Base-by-base conservation (phyloP, 2,329 filamentous ascomycete genomes). In the Aspergillus terreus region DNA sequence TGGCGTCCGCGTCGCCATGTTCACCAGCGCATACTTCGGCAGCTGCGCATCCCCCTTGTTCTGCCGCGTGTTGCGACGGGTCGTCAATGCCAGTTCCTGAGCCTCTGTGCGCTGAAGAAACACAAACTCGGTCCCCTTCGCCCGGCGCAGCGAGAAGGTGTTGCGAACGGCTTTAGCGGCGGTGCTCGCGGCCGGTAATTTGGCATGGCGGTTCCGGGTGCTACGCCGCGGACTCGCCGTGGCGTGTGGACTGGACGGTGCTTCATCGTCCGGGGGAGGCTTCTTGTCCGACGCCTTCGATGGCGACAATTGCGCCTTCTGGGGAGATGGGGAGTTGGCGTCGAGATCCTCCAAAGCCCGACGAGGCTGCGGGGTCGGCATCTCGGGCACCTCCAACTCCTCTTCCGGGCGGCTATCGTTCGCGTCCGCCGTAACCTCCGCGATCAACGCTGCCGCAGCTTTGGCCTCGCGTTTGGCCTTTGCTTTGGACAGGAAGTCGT, bases 61-160 rank as follows among this genome's bases (percentile, higher is more conserved):
- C 27, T 64, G 59, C 46, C 67, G 66, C 10, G 74, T 77, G 53
- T 77, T 76, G 21, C 68, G 65, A 47, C 71, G 67, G 5, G 74
- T 76, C 11, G 63, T 50, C 38, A 76, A 61, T 0, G 74, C 70
- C 25, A 75, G 52, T 38, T 75, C 67, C 55, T 75, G 73, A 5
- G 65, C 63, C 45, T 76, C 72, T 2, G 72, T 71, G 10, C 66
- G 64, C 44, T 74, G 66, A 23, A 69, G 61, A 49, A 76, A 75
- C 25, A 76, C 62, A 47, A 77, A 76, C 46, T 77, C 74, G 5
- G 66, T 75, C 4, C 74, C 74, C 45, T 71, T 75, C 3, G 73
- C 65, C 11, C 74, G 71, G 46, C 74, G 73, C 17, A 76, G 66
- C 4, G 73, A 65, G 45, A 76, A 71, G 6, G 66, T 66, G 44